Evolutionary conservation across 2,329 filamentous ascomycete species (phyloP).

Genomic region (Coccinonectria pachysandricola): DNA sequence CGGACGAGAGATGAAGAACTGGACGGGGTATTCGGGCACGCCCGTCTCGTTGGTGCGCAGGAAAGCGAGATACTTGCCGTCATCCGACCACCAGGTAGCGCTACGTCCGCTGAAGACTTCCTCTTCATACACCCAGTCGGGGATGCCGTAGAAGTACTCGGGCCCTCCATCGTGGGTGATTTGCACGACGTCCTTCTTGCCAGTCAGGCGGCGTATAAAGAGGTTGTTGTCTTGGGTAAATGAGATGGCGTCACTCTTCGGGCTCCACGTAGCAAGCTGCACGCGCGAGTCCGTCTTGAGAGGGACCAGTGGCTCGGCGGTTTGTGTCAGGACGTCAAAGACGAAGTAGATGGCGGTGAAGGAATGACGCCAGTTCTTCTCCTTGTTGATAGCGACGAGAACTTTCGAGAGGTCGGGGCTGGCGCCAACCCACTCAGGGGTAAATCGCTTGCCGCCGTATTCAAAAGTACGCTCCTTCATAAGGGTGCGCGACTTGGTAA

Average conservation of each 20-base stretch:
- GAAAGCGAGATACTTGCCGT: conserved; percentile 84
- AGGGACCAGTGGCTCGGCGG: conserved; percentile 66
- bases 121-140: conserved; percentile 91
- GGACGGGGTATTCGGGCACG: conserved; percentile 84
- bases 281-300: conserved; percentile 52
- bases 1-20: conserved; percentile 85
- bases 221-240: conserved; percentile 89
- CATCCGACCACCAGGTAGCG: conserved; percentile 91
- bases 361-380: conserved; percentile 84
- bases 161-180: conserved; percentile 81
- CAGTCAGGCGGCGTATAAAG: conserved; percentile 56
- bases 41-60: conserved; percentile 86
- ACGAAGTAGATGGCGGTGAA: conserved; percentile 83
- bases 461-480: conserved; percentile 61
- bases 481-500: conserved; percentile 52
- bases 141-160: conserved; percentile 88
- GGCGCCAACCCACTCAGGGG: conserved; percentile 56
- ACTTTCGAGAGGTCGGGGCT: conserved; percentile 81
- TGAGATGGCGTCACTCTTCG: conserved; percentile 74
- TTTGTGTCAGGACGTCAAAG: conserved; percentile 76
- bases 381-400: conserved; percentile 60
- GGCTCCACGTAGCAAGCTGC: conserved; percentile 85
- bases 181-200: conserved; percentile 48
- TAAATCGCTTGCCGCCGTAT: conserved; percentile 44
- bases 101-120: conserved; percentile 58